Evolutionary conservation across 2,329 filamentous ascomycete genomes (phyloP).

Genomic region (Echinosphaeria canescens): DNA sequence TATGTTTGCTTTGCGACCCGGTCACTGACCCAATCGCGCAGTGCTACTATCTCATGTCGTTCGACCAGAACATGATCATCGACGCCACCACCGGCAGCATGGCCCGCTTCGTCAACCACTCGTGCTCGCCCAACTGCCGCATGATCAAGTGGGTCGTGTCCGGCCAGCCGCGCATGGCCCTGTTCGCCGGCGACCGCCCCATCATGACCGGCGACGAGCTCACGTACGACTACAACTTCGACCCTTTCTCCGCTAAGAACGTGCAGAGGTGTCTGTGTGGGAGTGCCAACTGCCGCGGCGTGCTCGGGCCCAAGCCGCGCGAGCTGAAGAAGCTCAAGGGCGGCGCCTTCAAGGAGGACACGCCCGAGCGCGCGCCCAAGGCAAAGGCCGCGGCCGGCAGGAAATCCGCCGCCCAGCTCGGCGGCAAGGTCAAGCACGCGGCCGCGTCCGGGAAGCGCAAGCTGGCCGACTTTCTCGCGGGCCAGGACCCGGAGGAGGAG

Average conservation of each 20-base stretch:
- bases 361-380: no score
- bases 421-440: no score
- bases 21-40: constrained; percentile 12
- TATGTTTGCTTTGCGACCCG: constrained; percentile 3
- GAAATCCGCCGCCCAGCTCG: no score
- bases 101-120: constrained; percentile 95
- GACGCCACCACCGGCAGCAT: constrained; percentile 93
- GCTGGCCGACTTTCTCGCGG: no score
- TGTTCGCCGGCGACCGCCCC: constrained; percentile 77
- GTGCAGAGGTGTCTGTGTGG: constrained; percentile 45
- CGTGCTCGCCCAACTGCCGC: constrained; percentile 84
- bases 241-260: constrained; percentile 46
- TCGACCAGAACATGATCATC: constrained; percentile 96
- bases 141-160: constrained; percentile 98
- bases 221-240: constrained; percentile 76
- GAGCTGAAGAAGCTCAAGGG: constrained; percentile 24
- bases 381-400: no score
- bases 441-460: no score
- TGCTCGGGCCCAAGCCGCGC: constrained; percentile 38
- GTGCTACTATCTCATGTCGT: constrained; percentile 98
- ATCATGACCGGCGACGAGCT: constrained; percentile 93
- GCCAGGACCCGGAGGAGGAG: no score
- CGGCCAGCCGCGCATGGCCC: constrained; percentile 84
- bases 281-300: constrained; percentile 38
- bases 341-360: constrained; percentile 20